Base-by-base conservation (phyloP, 345 rosid species). In the Conringia planisiliqua region DNA sequence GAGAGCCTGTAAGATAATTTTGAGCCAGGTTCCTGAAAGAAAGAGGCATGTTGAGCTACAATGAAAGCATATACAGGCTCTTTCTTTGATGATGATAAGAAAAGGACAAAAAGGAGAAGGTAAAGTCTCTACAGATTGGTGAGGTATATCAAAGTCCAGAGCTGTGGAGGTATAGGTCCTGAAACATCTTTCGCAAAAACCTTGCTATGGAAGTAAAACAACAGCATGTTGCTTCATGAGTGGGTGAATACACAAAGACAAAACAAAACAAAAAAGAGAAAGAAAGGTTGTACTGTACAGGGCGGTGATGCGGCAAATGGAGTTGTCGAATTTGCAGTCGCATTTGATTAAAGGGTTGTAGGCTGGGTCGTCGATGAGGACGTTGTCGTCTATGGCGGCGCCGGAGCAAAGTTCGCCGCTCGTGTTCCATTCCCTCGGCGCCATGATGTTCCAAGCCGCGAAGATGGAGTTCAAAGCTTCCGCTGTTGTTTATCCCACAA, bases 331-430 rank as follows among this genome's bases (percentile, higher is more conserved):
- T 59, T 30, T 46, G 54, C 93, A 89, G 39, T 79, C 80, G 66
- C 93, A 89, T 79, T 71, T 84, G 79, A 86, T 84, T 3, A 83
- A 52, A 7, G 90, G 88, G 16, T 85, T 85, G 81, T 79, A 61
- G 2, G 16, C 2, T 0, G 0, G 9, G 69, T 48, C 60, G 36
- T 55, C 54, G 26, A 12, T 0, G 6, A 2, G 0, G 18, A 82
- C 62, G 39, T 0, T 2, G 0, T 16, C 29, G 17, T 73, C 38
- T 3, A 79, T 55, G 51, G 93, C 90, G 1, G 46, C 47, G 46
- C 87, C 93, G 48, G 77, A 81, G 76, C 92, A 87, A 27, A 80
- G 82, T 30, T 87, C 82, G 35, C 89, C 88, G 17, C 80, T 84
- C 9, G 13, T 77, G 74, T 86, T 88, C 90, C 93, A 86, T 16